A percentile compares a stretch with the other conserved stretches of the same genome.
Evolutionary conservation across 106 monocot species (phyloP).

Genomic region (Iris macrosiphon): DNA sequence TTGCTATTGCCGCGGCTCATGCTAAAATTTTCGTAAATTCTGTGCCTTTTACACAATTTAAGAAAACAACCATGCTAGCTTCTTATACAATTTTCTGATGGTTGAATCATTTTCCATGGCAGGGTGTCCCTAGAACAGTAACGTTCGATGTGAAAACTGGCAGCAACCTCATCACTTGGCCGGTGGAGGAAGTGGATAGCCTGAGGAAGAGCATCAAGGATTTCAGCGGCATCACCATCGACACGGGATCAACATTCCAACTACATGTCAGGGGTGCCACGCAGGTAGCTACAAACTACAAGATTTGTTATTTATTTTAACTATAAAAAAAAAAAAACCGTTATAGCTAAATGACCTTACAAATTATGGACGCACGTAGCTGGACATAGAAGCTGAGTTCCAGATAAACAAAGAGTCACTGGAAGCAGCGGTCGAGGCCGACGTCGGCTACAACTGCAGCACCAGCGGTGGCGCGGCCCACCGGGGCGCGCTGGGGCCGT

Average conservation of each 20-base stretch:
- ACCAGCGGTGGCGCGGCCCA: constrained; percentile 37
- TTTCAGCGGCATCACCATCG: constrained; percentile 23
- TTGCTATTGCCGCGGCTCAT: too few relatives aligned
- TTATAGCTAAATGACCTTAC: too few relatives aligned
- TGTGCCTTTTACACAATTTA: constrained; percentile 56
- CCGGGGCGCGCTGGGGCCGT: constrained; percentile 47
- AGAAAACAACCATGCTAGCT: constrained; percentile 27
- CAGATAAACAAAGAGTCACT: constrained; percentile 19
- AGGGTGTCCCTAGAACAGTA: constrained; percentile 55
- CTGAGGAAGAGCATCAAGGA: constrained; percentile 15
- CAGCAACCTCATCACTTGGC: constrained; percentile 55
- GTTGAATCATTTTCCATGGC: neutral
- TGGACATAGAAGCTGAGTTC: constrained; percentile 47
- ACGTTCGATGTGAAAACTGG: constrained; percentile 39
- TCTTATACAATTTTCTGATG: neutral
- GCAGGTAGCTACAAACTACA: constrained; percentile 25
- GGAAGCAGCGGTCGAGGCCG: constrained; percentile 21
- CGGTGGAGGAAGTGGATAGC: constrained; percentile 58
- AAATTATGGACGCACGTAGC: too few relatives aligned
- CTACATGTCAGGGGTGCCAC: constrained; percentile 26
- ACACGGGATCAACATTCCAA: constrained; percentile 31
- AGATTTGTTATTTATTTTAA: too few relatives aligned
- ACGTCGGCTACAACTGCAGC: constrained; percentile 67
- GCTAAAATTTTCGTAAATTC: constrained; percentile 54
- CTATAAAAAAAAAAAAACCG: too few relatives aligned